A percentile compares a stretch with the other conserved stretches of the same genome.
phyloP scores from a whole-genome alignment of 805 yeast species.

The Barnettozyma siamensis region DNA sequence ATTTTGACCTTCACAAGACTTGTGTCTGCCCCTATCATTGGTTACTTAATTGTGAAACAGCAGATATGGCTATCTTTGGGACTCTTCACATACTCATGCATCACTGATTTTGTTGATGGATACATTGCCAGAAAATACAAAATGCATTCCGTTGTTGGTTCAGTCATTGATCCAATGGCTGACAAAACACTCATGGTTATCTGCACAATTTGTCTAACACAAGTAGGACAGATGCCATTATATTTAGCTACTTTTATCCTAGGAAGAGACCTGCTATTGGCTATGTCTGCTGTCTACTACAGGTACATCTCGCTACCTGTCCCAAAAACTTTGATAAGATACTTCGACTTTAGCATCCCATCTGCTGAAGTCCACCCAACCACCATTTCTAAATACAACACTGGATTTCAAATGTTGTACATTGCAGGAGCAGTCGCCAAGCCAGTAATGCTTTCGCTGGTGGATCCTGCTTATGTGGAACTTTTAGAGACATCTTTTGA shows the following conservation, averaged over 20 bases:
- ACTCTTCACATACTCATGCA: slow-evolving; percentile 75
- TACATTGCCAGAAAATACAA: slow-evolving; percentile 78
- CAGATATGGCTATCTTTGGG: slow-evolving; percentile 61
- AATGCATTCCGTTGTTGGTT: slow-evolving; percentile 76
- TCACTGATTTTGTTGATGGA: slow-evolving; percentile 92
- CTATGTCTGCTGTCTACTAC: slow-evolving; percentile 62
- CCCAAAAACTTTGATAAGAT: slow-evolving; percentile 68
- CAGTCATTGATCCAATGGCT: slow-evolving; percentile 91
- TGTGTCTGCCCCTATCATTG: slow-evolving; percentile 78
- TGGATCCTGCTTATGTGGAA: slow-evolving; percentile 27
- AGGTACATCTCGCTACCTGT: slow-evolving; percentile 69
- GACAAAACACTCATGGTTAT: slow-evolving; percentile 88
- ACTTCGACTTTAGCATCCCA: slow-evolving; percentile 72
- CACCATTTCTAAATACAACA: slow-evolving; percentile 77
- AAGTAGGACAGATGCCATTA: slow-evolving; percentile 63
- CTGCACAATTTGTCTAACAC: slow-evolving; percentile 71
- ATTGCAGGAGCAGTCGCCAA: slow-evolving; percentile 57
- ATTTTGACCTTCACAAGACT: slow-evolving; percentile 75
- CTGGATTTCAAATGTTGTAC: slow-evolving; percentile 88
- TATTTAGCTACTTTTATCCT: slow-evolving; percentile 63
- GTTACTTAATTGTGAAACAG: slow-evolving; percentile 65
- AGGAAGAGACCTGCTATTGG: slow-evolving; percentile 77
- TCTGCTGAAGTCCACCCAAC: slow-evolving; percentile 89
- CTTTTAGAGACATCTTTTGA: slow-evolving; percentile 22
- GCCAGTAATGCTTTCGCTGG: slow-evolving; percentile 40